Conservation (phyloP, 768 basidiomycete species). For the Neoboletus subvelutipes region DNA sequence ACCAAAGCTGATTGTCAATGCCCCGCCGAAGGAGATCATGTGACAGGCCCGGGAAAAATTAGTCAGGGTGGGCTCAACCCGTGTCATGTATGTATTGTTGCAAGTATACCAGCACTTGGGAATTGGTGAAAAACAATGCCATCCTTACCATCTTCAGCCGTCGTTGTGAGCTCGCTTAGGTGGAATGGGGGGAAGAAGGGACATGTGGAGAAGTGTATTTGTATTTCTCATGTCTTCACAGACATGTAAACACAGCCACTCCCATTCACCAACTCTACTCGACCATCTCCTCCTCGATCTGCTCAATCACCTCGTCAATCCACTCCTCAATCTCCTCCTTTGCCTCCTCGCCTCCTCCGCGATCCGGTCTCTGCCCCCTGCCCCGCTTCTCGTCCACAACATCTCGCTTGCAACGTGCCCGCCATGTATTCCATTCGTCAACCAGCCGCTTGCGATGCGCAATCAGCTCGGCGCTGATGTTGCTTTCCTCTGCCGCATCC, state of each 20-base stretch:
- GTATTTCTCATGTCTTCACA: too few relatives aligned
- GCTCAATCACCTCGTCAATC: slow-evolving; percentile 91
- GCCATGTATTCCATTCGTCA: slow-evolving; percentile 99
- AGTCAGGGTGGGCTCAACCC: too few relatives aligned
- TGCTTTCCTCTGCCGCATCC: slow-evolving; percentile 93
- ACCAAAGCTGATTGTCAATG: not conserved
- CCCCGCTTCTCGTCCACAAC: slow-evolving; percentile 53
- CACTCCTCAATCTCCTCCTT: slow-evolving; percentile 93
- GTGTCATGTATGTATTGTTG: too few relatives aligned
- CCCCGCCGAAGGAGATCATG: too few relatives aligned
- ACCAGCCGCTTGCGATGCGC: slow-evolving; percentile 88
- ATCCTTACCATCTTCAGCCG: too few relatives aligned
- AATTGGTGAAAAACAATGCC: too few relatives aligned
- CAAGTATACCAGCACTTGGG: too few relatives aligned
- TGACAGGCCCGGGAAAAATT: too few relatives aligned
- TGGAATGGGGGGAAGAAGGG: too few relatives aligned
- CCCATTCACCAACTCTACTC: too few relatives aligned
- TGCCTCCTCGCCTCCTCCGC: slow-evolving; percentile 48
- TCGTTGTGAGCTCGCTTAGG: too few relatives aligned
- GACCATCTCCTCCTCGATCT: slow-evolving; percentile 78
- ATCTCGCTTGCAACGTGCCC: slow-evolving; percentile 66
- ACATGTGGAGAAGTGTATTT: too few relatives aligned
- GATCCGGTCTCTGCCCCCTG: slow-evolving; percentile 34
- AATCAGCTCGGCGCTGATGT: slow-evolving; percentile 90
- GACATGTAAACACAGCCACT: slow-evolving; percentile 35